A percentile compares a stretch with the other conserved stretches of the same genome.
These are phyloP conservation scores for Beta corolliflora DNA, from an alignment of 179 eudicot species.

Conservation along the genomic window DNA sequence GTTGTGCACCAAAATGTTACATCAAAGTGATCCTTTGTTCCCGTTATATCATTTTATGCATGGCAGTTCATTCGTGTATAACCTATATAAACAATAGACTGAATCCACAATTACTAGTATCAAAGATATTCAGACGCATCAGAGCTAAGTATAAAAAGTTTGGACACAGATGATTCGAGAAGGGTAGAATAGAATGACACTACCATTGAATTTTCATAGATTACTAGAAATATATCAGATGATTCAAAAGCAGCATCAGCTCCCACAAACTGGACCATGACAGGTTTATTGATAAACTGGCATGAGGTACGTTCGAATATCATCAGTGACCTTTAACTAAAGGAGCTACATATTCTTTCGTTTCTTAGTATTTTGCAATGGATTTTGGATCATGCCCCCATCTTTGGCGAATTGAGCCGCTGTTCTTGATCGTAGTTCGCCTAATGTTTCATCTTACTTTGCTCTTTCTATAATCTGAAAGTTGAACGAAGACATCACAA, in stretches of 20 bases:
- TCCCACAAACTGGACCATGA: neutral
- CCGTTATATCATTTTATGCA: too few species aligned
- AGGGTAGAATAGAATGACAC: too few species aligned
- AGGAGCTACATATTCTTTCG: neutral
- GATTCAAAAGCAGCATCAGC: neutral
- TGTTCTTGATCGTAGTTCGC: constrained; percentile 2
- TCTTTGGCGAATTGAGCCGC: neutral
- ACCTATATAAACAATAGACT: too few species aligned
- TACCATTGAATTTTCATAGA: neutral
- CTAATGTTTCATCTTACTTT: neutral
- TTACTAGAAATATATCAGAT: neutral
- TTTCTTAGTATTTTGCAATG: neutral
- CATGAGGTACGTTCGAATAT: too few species aligned
- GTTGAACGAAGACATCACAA: neutral
- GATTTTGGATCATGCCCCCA: neutral
- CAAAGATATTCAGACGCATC: too few species aligned
- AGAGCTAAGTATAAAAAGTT: too few species aligned
- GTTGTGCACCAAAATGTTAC: too few species aligned
- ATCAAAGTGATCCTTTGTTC: too few species aligned
- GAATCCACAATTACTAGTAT: too few species aligned
- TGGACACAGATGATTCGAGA: too few species aligned
- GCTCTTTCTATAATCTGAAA: constrained; percentile 10
- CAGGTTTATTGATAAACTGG: neutral
- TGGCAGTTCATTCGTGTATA: too few species aligned
- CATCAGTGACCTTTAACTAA: neutral